phyloP scores from a whole-genome alignment of 768 basidiomycete genomes.

The Arthromyces matolae region DNA sequence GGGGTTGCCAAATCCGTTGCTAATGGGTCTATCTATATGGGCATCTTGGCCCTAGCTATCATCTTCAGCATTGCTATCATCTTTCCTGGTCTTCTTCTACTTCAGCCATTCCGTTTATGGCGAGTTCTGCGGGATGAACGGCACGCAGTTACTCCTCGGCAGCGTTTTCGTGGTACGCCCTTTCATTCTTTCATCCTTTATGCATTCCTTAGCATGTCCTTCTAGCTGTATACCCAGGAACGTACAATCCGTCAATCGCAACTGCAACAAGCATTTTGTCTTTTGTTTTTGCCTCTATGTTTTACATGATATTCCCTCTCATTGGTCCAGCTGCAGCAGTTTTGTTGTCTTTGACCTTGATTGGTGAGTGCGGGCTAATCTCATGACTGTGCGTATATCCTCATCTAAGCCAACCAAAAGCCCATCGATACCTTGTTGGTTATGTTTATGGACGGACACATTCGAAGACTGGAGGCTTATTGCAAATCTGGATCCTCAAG shows the following conservation, averaged over 20 bases:
- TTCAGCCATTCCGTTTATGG: slow-evolving; percentile 69
- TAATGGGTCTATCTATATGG: slow-evolving; percentile 71
- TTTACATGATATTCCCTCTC: slow-evolving; percentile 73
- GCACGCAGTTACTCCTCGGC: slow-evolving; percentile 68
- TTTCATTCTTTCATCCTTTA: slow-evolving; percentile 2
- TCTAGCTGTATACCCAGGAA: slow-evolving; percentile 64
- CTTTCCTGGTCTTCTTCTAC: slow-evolving; percentile 63
- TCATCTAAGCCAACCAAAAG: slow-evolving; percentile 30
- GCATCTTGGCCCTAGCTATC: slow-evolving; percentile 53
- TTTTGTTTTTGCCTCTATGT: slow-evolving; percentile 68
- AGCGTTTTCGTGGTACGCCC: slow-evolving; percentile 68
- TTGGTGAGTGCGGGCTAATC: slow-evolving; percentile 63
- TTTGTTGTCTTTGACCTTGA: slow-evolving; percentile 59
- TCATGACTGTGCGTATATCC: no score
- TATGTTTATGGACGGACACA: slow-evolving; percentile 73
- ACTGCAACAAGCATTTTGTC: slow-evolving; percentile 64
- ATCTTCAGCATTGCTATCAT: slow-evolving; percentile 65
- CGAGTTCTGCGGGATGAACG: slow-evolving; percentile 51
- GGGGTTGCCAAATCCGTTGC: slow-evolving; percentile 48
- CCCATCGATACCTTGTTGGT: slow-evolving; percentile 76
- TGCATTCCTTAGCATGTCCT: slow-evolving; percentile 1
- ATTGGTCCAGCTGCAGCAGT: slow-evolving; percentile 68
- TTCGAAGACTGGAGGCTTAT: slow-evolving; percentile 70
- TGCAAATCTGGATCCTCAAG: slow-evolving; percentile 73
- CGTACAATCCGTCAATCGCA: slow-evolving; percentile 67